Evolutionary conservation across 495 filamentous ascomycete species (phyloP), one percentile per base, ranked within the genome.

Genomic region (Penicillium cataractarum): DNA sequence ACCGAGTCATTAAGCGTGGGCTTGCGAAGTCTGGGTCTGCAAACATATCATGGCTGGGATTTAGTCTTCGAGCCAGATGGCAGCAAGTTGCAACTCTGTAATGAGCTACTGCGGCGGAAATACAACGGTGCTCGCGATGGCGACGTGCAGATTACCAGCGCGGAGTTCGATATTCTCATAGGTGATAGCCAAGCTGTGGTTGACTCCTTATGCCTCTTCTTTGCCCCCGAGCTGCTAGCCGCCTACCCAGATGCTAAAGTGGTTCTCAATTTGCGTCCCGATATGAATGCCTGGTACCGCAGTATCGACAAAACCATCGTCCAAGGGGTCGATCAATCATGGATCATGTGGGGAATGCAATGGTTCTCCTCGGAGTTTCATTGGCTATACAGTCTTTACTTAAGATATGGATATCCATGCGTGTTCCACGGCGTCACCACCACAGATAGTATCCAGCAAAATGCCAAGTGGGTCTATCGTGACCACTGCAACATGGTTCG

Each of bases 391-490:
- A 46, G 35, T 21, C 35, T 50, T n/a, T 46, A 27, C 37, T 22
- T 48, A 22, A 32, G 24, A 39, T 44, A 57, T 24, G 54, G 35
- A 15, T 59, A 48, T 51, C 57, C 57, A 17, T 3, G 24, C 39
- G 42, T 51, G 10, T 59, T 68, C 71, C 0, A 75, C 73, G 35
- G 69, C 68, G 9, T 19, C 29, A 19, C 61, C 63, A 69, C 44
- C 80, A 76, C 53, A 42, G 61, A 21, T 56, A 64, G 56, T 32
- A 15, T 37, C 22, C 42, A 8, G 32, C 52, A 29, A 7, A 33
- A 62, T 15, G 42, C 15, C 7, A 74, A 72, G 49, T 70, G 66
- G 68, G 64, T 73, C 40, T 75, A 75, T 67, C 63, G 63, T 21
- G 62, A 72, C 22, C 70, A 73, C 59, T 63, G 53, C 48, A 62